Conservation (phyloP, 192 early-diverging fungal species). For the Coemansia sp. region DNA sequence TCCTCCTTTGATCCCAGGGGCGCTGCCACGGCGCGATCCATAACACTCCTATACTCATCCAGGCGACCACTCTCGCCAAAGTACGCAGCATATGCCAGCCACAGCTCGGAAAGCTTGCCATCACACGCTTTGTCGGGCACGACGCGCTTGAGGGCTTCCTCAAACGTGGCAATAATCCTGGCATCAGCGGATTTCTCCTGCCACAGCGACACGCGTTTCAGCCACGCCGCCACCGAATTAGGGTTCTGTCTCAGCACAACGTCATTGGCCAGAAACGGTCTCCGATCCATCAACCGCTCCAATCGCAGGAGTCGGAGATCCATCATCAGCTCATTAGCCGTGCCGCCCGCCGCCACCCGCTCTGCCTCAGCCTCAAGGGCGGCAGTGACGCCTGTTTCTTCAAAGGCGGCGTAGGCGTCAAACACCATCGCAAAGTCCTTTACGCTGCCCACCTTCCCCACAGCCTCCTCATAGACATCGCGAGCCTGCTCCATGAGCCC, state of each 20-base stretch:
- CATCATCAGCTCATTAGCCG: constrained; percentile 60
- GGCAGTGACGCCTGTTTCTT: constrained; percentile 72
- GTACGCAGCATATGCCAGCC: constrained; percentile 81
- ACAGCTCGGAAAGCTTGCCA: constrained; percentile 78
- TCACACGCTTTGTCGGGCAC: constrained; percentile 68
- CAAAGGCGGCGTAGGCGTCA: constrained; percentile 93
- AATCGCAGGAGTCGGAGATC: constrained; percentile 85
- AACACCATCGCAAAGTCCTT: constrained; percentile 94
- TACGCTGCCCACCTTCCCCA: constrained; percentile 74
- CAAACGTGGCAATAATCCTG: constrained; percentile 10
- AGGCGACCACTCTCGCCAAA: constrained; percentile 55
- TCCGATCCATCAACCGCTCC: constrained; percentile 87
- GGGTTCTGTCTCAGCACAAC: constrained; percentile 89
- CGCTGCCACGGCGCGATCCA: constrained; percentile 82
- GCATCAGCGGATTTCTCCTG: constrained; percentile 7
- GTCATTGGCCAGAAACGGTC: constrained; percentile 91
- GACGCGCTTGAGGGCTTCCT: constrained; percentile 67
- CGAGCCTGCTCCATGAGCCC: constrained; percentile 82
- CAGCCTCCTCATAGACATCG: constrained; percentile 92
- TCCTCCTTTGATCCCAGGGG: constrained; percentile 78
- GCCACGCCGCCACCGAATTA: constrained; percentile 89
- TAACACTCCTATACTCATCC: constrained; percentile 64
- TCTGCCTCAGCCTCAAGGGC: constrained; percentile 70
- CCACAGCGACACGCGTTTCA: constrained; percentile 77
- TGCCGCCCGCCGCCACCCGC: constrained; percentile 38